Evolutionary conservation across 768 basidiomycete genomes (phyloP), one percentile per base, ranked within the genome.

Genomic region (Russula sp.): DNA sequence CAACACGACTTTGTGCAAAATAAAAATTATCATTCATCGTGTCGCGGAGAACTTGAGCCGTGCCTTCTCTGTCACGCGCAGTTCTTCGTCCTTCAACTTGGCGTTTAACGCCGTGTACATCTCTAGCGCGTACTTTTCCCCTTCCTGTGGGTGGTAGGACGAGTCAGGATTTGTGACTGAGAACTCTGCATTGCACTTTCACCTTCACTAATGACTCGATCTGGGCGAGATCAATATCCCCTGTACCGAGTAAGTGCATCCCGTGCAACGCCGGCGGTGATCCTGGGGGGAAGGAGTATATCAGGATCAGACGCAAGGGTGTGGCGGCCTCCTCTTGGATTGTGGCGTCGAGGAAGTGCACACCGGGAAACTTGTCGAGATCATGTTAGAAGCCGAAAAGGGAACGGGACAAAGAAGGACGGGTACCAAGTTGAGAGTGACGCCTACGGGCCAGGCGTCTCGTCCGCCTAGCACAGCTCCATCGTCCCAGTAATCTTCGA

Each of bases 401-500:
- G 18, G 22, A 2, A 57, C 2, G n/a, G 16, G 11, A 20, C n/a
- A 20, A 20, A 22, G 14, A 20, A 3, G 8, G 8, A 80, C 84
- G 13, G 22, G 7, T 66, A 93, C 91, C 31, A 92, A 67, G 65
- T 94, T 92, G 57, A 94, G 71, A 1, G 91, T 92, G 31, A 93
- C 75, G 64, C 84, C 84, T 4, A 94, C 78, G 0, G 92, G 93
- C 85, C 92, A 89, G 13, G 71, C 67, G 2, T 88, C 82, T 64
- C 84, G 77, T 2, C 85, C 85, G 44, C 76, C 79, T 34, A 93
- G 70, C 18, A 77, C 73, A 61, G 85, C 87, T 0, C 93, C 93
- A 66, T 91, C 89, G 69, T 91, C 91, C 89, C 90, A 92, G 65
- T 86, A 89, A 71, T 95, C 92, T 11, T 85, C 80, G 22, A 94